phyloP scores from a whole-genome alignment of 1,139 yeast species.

The Yamadazyma trypodendri region DNA sequence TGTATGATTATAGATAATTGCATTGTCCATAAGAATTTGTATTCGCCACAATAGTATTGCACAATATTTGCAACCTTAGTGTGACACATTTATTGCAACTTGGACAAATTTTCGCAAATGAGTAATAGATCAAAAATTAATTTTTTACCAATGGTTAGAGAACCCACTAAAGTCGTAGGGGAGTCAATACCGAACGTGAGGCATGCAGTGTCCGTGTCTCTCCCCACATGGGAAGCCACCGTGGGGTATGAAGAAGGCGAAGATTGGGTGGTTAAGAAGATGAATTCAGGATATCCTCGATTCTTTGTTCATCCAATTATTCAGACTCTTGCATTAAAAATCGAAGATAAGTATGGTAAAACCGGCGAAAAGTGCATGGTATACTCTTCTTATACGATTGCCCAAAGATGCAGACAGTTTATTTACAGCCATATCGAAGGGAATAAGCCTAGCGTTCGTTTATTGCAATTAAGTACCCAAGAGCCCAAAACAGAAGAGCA shows the following conservation, averaged over 20 bases:
- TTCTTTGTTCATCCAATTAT: slow-evolving; percentile 78
- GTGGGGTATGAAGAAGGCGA: slow-evolving; percentile 92
- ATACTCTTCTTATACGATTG: slow-evolving; percentile 75
- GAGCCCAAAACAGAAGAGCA: slow-evolving; percentile 62
- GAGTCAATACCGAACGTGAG: slow-evolving; percentile 85
- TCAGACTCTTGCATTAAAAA: slow-evolving; percentile 53
- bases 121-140: not conserved
- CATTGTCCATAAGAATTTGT: too few relatives aligned
- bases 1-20: not conserved
- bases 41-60: too few relatives aligned
- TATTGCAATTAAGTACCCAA: slow-evolving; percentile 77
- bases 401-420: slow-evolving; percentile 83
- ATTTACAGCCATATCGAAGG: slow-evolving; percentile 42
- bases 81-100: not conserved
- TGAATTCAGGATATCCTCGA: slow-evolving; percentile 88
- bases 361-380: slow-evolving; percentile 71
- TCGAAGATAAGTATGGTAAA: slow-evolving; percentile 66
- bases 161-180: slow-evolving; percentile 58
- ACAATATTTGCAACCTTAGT: not conserved
- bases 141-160: slow-evolving; percentile 8
- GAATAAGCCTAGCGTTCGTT: slow-evolving; percentile 45
- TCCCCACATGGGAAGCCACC: slow-evolving; percentile 92
- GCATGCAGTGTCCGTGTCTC: slow-evolving; percentile 90
- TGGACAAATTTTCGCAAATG: not conserved
- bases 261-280: slow-evolving; percentile 74